Evolutionary conservation across 768 basidiomycete genomes (phyloP).

Genomic region (Hemileccinum impolitum): DNA sequence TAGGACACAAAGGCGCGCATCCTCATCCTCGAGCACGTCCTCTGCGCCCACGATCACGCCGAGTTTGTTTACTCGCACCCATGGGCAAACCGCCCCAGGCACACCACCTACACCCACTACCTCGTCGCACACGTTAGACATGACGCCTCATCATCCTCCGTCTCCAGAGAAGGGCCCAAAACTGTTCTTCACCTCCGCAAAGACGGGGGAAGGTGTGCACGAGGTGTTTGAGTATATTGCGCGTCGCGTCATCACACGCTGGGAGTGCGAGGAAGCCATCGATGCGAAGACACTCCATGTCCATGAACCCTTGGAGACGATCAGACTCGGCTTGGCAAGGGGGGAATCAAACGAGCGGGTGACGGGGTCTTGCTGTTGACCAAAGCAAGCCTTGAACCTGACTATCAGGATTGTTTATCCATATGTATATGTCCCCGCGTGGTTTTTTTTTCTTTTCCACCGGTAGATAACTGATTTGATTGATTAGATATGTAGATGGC

Average conservation of each 20-base stretch:
- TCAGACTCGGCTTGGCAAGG: slow-evolving; percentile 31
- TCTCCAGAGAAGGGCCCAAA: slow-evolving; percentile 52
- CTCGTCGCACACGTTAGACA: slow-evolving; percentile 9
- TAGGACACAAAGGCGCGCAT: slow-evolving; percentile 35
- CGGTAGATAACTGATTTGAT: neutral
- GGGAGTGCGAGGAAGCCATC: slow-evolving; percentile 64
- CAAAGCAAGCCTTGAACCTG: neutral
- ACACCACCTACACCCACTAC: slow-evolving; percentile 18
- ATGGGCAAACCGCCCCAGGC: slow-evolving; percentile 15
- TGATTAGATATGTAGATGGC: neutral
- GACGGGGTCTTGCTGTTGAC: slow-evolving; percentile 21
- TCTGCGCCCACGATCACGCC: slow-evolving; percentile 59
- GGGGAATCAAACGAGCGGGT: slow-evolving; percentile 6
- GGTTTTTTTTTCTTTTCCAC: neutral
- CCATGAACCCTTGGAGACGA: slow-evolving; percentile 37
- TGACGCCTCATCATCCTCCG: slow-evolving; percentile 10
- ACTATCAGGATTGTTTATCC: slow-evolving; percentile 17
- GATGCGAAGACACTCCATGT: slow-evolving; percentile 44
- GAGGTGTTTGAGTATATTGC: slow-evolving; percentile 81
- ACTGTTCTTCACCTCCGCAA: slow-evolving; percentile 75
- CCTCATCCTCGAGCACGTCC: slow-evolving; percentile 34
- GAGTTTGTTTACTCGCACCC: slow-evolving; percentile 44
- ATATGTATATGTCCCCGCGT: slow-evolving; percentile 12
- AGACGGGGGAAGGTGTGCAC: slow-evolving; percentile 67
- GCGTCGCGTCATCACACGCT: slow-evolving; percentile 52